These are phyloP conservation scores for Hypoxylon sp. DNA, from an alignment of 2,329 filamentous ascomycete genomes.

Conservation along the genomic window DNA sequence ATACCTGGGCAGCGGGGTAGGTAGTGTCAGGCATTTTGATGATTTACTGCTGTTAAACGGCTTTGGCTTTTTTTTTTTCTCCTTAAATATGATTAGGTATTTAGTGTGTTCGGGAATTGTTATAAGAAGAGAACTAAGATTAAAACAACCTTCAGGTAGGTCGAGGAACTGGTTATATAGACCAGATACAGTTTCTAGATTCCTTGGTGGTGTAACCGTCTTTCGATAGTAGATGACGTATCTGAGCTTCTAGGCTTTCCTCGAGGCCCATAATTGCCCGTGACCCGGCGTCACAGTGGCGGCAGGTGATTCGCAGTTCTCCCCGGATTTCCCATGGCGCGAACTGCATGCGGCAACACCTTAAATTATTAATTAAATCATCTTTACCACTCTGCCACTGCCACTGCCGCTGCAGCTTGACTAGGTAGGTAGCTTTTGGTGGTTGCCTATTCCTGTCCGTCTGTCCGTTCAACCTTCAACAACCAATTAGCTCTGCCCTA, in stretches of 20 bases:
- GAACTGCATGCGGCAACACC: constrained; percentile 13
- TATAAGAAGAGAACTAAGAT: constrained; percentile 2
- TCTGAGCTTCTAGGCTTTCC: constrained; percentile 7
- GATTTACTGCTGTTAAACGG: constrained; percentile 7
- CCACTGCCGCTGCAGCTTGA: too few relatives aligned
- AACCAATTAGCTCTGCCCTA: too few relatives aligned
- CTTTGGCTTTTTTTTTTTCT: constrained; percentile 8
- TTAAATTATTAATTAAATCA: too few relatives aligned
- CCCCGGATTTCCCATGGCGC: constrained; percentile 34
- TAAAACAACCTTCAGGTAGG: not conserved
- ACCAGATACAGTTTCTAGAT: constrained; percentile 8
- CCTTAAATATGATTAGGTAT: too few relatives aligned
- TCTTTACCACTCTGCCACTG: too few relatives aligned
- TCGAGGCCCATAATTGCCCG: constrained; percentile 36
- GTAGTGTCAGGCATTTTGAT: constrained; percentile 42
- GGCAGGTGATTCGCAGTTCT: constrained; percentile 42
- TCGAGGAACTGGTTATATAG: constrained; percentile 18
- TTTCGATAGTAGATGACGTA: constrained; percentile 45
- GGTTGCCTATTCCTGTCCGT: constrained; percentile 11
- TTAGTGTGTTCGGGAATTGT: not conserved
- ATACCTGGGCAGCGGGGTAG: constrained; percentile 38
- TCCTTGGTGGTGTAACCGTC: constrained; percentile 36
- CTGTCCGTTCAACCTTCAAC: not conserved
- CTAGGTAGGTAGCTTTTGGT: constrained; percentile 7
- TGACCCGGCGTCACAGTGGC: constrained; percentile 45